Conservation (phyloP, 2,329 filamentous ascomycete species). For the Scortechinia acanthostroma region DNA sequence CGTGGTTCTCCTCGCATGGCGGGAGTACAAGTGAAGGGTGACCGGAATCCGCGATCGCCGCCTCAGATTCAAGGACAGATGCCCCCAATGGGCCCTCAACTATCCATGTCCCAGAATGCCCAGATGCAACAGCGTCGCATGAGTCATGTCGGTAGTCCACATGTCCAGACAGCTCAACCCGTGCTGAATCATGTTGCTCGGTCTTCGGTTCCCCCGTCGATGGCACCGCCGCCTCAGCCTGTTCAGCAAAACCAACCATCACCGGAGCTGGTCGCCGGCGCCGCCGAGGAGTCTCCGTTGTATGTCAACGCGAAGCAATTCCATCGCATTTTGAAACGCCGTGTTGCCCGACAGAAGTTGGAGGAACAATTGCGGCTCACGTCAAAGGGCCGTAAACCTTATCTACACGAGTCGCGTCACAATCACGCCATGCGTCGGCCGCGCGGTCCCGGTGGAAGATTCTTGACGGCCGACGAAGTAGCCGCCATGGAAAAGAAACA, state of each 20-base stretch:
- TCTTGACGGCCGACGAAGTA: constrained; percentile 93
- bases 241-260: constrained; percentile 67
- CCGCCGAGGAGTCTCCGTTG: constrained; percentile 81
- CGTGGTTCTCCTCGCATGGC: constrained; percentile 73
- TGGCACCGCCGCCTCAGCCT: constrained; percentile 54
- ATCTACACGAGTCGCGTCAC: constrained; percentile 92
- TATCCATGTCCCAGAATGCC: constrained; percentile 41
- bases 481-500: constrained; percentile 74
- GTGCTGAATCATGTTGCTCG: constrained; percentile 66
- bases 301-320: constrained; percentile 99
- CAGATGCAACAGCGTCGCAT: constrained; percentile 61
- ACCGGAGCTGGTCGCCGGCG: constrained; percentile 67
- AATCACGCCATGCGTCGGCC: constrained; percentile 97
- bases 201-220: constrained; percentile 43
- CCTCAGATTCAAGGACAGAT: constrained; percentile 59
- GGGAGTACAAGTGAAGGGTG: constrained; percentile 62
- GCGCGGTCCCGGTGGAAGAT: constrained; percentile 85
- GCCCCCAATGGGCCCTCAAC: constrained; percentile 26
- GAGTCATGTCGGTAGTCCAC: constrained; percentile 72
- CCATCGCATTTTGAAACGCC: constrained; percentile 88
- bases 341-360: constrained; percentile 84
- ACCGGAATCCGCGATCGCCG: constrained; percentile 72
- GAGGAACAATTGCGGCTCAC: constrained; percentile 89
- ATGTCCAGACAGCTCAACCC: constrained; percentile 65
- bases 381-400: constrained; percentile 91